Evolutionary conservation across 2,329 filamentous ascomycete species (phyloP).

Genomic region (Botrytis galanthina): DNA sequence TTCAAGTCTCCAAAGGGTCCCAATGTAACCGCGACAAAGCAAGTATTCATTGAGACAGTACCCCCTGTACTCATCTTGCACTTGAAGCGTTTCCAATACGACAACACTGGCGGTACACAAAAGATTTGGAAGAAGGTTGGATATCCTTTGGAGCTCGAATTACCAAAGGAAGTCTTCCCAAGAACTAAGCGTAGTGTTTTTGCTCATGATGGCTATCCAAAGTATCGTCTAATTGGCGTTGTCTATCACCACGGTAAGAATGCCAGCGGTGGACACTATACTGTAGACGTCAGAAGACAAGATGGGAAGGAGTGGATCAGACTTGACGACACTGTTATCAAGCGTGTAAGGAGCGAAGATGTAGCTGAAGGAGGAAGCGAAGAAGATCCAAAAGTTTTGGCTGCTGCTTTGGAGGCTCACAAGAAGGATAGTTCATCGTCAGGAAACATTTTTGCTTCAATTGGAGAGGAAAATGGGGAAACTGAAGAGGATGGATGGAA

Average conservation of each 20-base stretch:
- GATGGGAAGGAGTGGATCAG: constrained; percentile 96
- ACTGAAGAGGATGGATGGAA: constrained; percentile 77
- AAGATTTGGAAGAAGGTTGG: constrained; percentile 99
- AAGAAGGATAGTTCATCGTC: constrained; percentile 52
- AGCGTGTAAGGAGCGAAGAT: constrained; percentile 80
- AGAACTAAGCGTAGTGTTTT: constrained; percentile 65
- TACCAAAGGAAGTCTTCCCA: constrained; percentile 85
- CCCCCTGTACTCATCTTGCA: constrained; percentile 92
- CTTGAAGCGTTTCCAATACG: constrained; percentile 95
- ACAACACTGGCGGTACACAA: constrained; percentile 80
- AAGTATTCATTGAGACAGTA: constrained; percentile 88
- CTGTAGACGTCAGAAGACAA: constrained; percentile 91
- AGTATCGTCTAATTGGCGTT: constrained; percentile 82
- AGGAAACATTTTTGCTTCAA: constrained; percentile 70
- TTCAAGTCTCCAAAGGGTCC: constrained; percentile 77
- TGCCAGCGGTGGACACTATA: constrained; percentile 94
- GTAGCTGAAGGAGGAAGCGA: constrained; percentile 83
- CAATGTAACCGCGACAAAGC: constrained; percentile 80
- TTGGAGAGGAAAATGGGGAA: constrained; percentile 64
- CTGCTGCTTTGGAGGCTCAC: constrained; percentile 64
- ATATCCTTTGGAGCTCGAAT: constrained; percentile 90
- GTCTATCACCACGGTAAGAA: constrained; percentile 99
- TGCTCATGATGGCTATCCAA: constrained; percentile 68
- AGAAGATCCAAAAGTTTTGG: constrained; percentile 69
- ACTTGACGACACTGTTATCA: constrained; percentile 88